A percentile compares a stretch with the other conserved stretches of the same genome.
Evolutionary conservation across 495 filamentous ascomycete species (phyloP).

Genomic region (Aspergillus hancockii): DNA sequence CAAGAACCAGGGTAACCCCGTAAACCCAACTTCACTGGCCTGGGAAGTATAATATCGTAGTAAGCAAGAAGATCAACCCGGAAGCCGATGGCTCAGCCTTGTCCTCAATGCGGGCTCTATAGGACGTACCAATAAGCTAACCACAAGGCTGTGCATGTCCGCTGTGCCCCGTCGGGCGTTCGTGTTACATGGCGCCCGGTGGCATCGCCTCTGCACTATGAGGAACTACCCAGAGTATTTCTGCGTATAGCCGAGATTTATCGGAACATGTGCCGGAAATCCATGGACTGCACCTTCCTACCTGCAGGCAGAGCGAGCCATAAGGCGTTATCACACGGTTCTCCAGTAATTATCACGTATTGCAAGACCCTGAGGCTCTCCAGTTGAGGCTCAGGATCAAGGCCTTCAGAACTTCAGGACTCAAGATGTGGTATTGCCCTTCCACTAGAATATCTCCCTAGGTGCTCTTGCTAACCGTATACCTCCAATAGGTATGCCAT

Average conservation of each 20-base stretch:
- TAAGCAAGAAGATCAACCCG: not conserved
- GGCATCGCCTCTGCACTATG: not conserved
- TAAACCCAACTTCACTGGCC: not conserved
- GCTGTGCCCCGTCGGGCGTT: slow-evolving; percentile 3
- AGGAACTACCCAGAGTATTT: not conserved
- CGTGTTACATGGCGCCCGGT: not conserved
- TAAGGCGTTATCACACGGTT: not conserved
- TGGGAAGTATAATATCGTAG: not conserved
- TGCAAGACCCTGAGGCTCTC: not conserved
- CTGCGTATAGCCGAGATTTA: not conserved
- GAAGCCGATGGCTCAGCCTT: slow-evolving; percentile 8
- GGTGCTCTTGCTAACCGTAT: not conserved
- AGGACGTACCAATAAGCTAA: not conserved
- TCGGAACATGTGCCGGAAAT: not conserved
- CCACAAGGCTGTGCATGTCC: not conserved
- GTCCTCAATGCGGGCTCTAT: not conserved
- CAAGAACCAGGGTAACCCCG: not conserved
- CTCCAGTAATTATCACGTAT: not conserved
- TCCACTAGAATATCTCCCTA: not conserved
- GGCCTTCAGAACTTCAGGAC: not conserved
- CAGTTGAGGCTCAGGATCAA: not conserved
- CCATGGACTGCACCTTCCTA: not conserved
- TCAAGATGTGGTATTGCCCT: not conserved
- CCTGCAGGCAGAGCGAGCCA: not conserved
- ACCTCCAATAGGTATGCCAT: slow-evolving; percentile 29